A percentile compares a stretch with the other conserved stretches of the same genome.
These are phyloP conservation scores for Dentipellis fragilis DNA, from an alignment of 768 basidiomycete genomes.

Conservation along the genomic window DNA sequence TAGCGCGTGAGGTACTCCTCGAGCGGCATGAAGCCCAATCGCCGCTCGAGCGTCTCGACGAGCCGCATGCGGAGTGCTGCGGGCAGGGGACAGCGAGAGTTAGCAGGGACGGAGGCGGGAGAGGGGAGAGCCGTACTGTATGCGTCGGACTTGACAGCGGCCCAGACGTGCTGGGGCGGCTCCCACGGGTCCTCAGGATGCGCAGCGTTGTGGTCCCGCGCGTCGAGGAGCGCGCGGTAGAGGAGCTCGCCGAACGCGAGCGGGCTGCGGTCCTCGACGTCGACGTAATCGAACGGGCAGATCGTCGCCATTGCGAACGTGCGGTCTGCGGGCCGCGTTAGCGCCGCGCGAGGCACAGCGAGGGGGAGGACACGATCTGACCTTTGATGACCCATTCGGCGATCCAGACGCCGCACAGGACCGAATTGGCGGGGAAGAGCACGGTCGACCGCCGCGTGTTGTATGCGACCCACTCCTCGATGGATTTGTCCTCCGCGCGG, in stretches of 20 bases:
- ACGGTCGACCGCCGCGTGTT: neutral
- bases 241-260: neutral
- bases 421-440: neutral
- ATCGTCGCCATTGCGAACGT: neutral
- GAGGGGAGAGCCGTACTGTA: neutral
- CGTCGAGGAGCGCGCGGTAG: neutral
- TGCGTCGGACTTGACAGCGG: neutral
- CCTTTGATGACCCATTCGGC: neutral
- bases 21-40: neutral
- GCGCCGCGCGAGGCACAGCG: neutral
- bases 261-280: neutral
- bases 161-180: neutral
- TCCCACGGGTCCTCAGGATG: neutral
- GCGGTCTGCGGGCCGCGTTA: no score
- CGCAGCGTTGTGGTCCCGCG: neutral
- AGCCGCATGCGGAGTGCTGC: neutral
- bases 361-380: neutral
- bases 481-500: neutral
- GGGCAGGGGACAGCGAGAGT: neutral
- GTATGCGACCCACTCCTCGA: neutral
- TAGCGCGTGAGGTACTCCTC: conserved; percentile 1
- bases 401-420: neutral
- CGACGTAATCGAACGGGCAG: neutral
- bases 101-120: no score
- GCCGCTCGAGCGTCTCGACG: neutral